Percentiles rank a stretch among this genome's conserved stretches.
These are phyloP conservation scores for Nissolia schottii DNA, from an alignment of 306 rosid genomes.

Conservation along the genomic window DNA sequence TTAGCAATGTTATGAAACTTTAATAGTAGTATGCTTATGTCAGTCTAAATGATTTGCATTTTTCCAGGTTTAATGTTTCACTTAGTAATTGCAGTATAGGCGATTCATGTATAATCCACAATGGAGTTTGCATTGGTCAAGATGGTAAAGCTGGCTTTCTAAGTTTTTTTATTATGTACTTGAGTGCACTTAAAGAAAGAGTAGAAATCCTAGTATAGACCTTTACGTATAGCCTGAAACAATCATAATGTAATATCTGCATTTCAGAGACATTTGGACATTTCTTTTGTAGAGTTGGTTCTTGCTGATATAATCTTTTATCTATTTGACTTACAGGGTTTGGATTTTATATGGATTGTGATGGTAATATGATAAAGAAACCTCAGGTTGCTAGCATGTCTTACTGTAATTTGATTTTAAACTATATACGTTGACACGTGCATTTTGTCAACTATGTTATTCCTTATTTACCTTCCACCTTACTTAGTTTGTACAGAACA, in stretches of 20 bases:
- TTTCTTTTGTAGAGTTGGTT: not conserved
- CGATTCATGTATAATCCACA: conserved; percentile 77
- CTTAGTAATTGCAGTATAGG: conserved; percentile 79
- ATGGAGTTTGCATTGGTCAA: conserved; percentile 92
- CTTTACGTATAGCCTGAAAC: conserved; percentile 5
- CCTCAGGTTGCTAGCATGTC: conserved; percentile 68
- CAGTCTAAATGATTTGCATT: not conserved
- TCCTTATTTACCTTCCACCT: conserved; percentile 2
- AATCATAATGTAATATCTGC: not conserved
- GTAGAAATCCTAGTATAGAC: not conserved
- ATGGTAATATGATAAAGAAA: conserved; percentile 74
- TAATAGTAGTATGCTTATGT: not conserved
- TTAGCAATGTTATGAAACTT: not conserved
- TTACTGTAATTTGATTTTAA: not conserved
- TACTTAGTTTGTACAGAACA: not conserved
- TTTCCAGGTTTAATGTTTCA: conserved; percentile 69
- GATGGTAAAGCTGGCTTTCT: conserved; percentile 59
- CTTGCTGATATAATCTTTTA: not conserved
- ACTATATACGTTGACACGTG: not conserved
- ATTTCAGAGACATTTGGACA: not conserved
- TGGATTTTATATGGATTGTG: conserved; percentile 75
- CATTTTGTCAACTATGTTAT: not conserved
- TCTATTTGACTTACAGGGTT: conserved; percentile 54
- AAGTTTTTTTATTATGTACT: not conserved
- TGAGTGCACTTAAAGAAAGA: not conserved